Evolutionary conservation across 73 alveolate genomes (phyloP).

Genomic region (Paramecium biaurelia): DNA sequence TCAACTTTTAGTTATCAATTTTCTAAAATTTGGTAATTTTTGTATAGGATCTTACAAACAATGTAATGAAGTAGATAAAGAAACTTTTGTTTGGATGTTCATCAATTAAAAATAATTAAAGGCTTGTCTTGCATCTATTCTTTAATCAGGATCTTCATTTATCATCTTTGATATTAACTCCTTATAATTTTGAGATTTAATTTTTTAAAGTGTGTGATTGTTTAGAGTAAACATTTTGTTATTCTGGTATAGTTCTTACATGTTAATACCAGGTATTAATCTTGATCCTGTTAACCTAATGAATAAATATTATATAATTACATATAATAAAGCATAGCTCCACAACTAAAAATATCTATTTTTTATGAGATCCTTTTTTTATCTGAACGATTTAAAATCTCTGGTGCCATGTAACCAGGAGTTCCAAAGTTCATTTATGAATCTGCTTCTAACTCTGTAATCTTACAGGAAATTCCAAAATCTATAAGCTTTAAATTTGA

Average conservation of each 20-base stretch:
- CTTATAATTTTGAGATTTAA: background rate
- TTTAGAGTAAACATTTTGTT: background rate
- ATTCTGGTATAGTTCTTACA: background rate
- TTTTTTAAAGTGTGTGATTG: background rate
- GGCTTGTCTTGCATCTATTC: background rate
- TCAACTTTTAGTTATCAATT: background rate
- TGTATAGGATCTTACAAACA: background rate
- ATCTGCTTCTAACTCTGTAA: background rate
- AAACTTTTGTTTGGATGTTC: background rate
- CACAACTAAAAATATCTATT: background rate
- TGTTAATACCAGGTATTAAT: background rate
- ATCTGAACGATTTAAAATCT: background rate
- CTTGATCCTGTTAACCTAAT: background rate
- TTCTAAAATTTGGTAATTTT: background rate
- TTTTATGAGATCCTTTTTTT: background rate
- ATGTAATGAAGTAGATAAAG: background rate
- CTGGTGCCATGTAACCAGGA: conserved; percentile 82
- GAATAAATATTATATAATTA: background rate
- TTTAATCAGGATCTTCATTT: background rate
- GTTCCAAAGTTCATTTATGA: conserved; percentile 66
- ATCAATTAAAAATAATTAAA: background rate
- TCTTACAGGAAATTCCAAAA: conserved; percentile 77
- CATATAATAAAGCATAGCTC: background rate
- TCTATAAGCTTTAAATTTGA: conserved; percentile 81
- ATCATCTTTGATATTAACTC: background rate